Evolutionary conservation across 768 basidiomycete genomes (phyloP).

Genomic region (Boletus edulis): DNA sequence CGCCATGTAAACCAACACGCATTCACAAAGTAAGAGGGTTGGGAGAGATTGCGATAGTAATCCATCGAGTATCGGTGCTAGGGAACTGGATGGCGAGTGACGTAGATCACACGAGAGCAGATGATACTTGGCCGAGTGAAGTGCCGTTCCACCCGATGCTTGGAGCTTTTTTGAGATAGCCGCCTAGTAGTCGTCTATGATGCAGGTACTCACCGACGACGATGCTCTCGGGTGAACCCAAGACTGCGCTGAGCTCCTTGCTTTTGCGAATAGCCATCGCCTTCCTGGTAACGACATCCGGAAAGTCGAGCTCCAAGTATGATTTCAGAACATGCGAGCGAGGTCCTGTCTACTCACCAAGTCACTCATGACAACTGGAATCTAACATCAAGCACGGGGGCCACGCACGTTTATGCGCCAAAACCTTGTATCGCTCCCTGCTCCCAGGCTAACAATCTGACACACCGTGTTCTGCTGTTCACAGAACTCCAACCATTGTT

Average conservation of each 20-base stretch:
- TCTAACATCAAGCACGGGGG: background rate
- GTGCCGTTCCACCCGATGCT: conserved; percentile 37
- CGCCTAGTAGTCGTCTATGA: background rate
- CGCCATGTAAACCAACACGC: conserved; percentile 81
- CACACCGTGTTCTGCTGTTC: conserved; percentile 44
- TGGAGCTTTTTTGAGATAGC: background rate
- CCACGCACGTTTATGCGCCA: conserved; percentile 81
- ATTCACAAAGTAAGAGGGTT: conserved; percentile 88
- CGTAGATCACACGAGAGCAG: conserved; percentile 81
- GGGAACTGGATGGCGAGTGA: conserved; percentile 43
- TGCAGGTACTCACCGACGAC: conserved; percentile 12
- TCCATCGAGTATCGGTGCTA: conserved; percentile 36
- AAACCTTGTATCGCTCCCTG: conserved; percentile 94
- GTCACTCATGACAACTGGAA: background rate
- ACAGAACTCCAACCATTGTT: conserved; percentile 56
- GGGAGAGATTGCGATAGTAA: conserved; percentile 62
- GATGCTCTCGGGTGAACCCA: conserved; percentile 21
- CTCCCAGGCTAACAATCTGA: conserved; percentile 93
- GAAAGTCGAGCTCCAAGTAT: conserved; percentile 92
- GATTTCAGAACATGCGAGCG: conserved; percentile 45
- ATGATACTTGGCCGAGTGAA: conserved; percentile 33
- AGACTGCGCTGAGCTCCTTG: conserved; percentile 35
- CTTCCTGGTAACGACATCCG: conserved; percentile 81
- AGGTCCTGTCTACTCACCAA: conserved; percentile 43
- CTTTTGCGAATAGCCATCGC: conserved; percentile 74